Evolutionary conservation across 192 early-diverging fungal genomes (phyloP).

Genomic region (Obelidium mucronatum): DNA sequence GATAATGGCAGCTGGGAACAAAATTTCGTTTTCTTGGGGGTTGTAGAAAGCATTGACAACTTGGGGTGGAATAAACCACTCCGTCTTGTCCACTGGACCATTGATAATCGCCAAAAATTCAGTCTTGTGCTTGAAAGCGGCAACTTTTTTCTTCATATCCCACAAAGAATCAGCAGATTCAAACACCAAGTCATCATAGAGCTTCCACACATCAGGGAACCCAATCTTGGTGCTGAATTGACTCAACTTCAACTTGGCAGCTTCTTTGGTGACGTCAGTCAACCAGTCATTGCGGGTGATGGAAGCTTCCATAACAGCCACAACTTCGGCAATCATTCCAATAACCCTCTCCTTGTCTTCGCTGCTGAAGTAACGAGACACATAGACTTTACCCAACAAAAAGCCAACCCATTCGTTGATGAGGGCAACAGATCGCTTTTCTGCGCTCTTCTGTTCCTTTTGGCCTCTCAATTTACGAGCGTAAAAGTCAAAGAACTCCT

Average conservation of each 20-base stretch:
- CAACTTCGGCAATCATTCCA: constrained; percentile 28
- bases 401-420: constrained; percentile 24
- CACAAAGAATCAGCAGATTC: not conserved
- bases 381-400: constrained; percentile 27
- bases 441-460: constrained; percentile 26
- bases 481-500: constrained; percentile 29
- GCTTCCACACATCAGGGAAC: constrained; percentile 45
- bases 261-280: constrained; percentile 37
- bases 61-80: constrained; percentile 47
- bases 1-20: constrained; percentile 47
- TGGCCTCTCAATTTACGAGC: constrained; percentile 16
- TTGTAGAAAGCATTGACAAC: constrained; percentile 49
- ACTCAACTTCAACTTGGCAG: constrained; percentile 34
- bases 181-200: constrained; percentile 28
- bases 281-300: constrained; percentile 36
- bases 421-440: constrained; percentile 16
- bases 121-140: constrained; percentile 3
- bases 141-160: constrained; percentile 17
- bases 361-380: constrained; percentile 10
- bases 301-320: constrained; percentile 8
- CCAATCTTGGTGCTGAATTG: constrained; percentile 43
- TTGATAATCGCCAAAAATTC: constrained; percentile 21
- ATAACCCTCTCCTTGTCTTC: constrained; percentile 15
- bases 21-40: constrained; percentile 42
- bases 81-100: constrained; percentile 31